A percentile compares a stretch with the other conserved stretches of the same genome.
phyloP scores from a whole-genome alignment of 441 rosid genomes.

The Aleurites moluccanus region DNA sequence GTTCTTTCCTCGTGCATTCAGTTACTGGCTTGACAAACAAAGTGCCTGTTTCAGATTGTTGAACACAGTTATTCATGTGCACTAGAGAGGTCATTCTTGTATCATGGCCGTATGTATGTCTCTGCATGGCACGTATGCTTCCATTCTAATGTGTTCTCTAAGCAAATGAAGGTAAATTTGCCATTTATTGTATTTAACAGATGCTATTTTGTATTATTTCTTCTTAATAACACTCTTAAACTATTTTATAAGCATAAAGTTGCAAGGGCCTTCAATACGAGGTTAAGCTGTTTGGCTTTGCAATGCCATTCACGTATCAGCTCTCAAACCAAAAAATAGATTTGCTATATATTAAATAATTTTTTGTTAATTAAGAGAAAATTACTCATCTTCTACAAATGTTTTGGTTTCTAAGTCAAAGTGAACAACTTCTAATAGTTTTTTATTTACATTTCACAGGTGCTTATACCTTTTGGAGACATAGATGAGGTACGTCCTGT shows the following conservation, averaged over 20 bases:
- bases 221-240: constrained; percentile 15
- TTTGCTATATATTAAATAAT: not conserved
- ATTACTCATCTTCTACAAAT: constrained; percentile 1
- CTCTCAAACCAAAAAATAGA: not conserved
- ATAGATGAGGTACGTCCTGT: constrained; percentile 73
- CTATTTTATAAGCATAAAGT: not conserved
- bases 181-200: constrained; percentile 8
- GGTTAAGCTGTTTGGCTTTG: no score
- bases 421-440: not conserved
- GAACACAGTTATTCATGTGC: constrained; percentile 97
- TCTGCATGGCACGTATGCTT: constrained; percentile 99
- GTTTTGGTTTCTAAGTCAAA: not conserved
- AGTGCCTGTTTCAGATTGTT: constrained; percentile 57
- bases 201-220: constrained; percentile 12
- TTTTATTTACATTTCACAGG: constrained; percentile 43
- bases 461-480: constrained; percentile 88
- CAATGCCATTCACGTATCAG: no score
- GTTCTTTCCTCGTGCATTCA: constrained; percentile 17
- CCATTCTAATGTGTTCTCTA: constrained; percentile 97
- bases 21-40: constrained; percentile 25
- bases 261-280: no score
- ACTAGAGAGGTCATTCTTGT: constrained; percentile 95
- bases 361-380: not conserved
- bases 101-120: constrained; percentile 97
- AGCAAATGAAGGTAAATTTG: constrained; percentile 86